Conservation (phyloP, 106 monocot genomes). For the Platanthera guangdongensis region DNA sequence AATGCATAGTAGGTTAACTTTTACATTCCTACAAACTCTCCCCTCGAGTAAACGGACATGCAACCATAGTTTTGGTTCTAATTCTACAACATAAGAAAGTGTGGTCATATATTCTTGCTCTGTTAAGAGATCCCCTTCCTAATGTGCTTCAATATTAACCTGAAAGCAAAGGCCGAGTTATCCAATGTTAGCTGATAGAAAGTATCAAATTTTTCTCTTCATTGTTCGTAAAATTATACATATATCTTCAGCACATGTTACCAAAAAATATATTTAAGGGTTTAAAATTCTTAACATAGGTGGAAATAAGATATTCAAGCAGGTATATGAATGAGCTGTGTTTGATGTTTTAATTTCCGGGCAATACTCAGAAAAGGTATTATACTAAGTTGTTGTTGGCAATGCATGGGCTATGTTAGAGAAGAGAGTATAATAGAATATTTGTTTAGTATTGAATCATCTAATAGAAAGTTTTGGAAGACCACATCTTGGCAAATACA, state of each 20-base stretch:
- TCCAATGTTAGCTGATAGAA: not conserved
- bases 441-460: too few species aligned
- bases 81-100: conserved; percentile 60
- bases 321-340: not conserved
- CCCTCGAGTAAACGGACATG: conserved; percentile 80
- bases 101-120: conserved; percentile 35
- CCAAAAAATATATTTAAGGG: not conserved
- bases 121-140: conserved; percentile 6
- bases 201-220: not conserved
- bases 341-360: not conserved
- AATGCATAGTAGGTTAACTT: conserved; percentile 53
- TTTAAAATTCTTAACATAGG: not conserved
- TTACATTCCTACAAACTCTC: conserved; percentile 65
- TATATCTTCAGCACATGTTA: not conserved
- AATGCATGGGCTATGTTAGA: too few species aligned
- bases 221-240: not conserved
- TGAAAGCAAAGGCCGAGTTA: conserved; percentile 16
- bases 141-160: conserved; percentile 11
- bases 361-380: not conserved
- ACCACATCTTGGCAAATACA: too few species aligned
- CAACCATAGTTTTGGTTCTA: conserved; percentile 84
- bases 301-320: not conserved
- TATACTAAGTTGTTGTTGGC: not conserved
- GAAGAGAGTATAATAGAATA: too few species aligned
- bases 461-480: too few species aligned